These are phyloP conservation scores for Parmelia sp. DNA, from an alignment of 495 filamentous ascomycete genomes.

Conservation along the genomic window DNA sequence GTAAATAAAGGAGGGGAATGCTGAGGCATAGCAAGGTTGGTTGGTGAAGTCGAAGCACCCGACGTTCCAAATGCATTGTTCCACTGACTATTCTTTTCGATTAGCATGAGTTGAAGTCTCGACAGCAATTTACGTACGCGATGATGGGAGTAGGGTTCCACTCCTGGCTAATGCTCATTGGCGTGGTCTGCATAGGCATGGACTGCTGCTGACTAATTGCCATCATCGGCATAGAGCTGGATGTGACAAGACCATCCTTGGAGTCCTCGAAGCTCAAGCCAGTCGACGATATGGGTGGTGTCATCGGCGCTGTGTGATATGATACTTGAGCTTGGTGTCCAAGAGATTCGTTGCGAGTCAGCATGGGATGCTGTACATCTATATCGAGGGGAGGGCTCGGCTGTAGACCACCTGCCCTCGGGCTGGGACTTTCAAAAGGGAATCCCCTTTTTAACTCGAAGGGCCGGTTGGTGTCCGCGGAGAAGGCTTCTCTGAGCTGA, in stretches of 20 bases:
- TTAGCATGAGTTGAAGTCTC: constrained; percentile 28
- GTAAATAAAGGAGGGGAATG: constrained; percentile 42
- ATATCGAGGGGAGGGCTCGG: constrained; percentile 56
- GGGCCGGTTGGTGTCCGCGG: constrained; percentile 73
- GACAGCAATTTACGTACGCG: constrained; percentile 59
- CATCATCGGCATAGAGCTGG: constrained; percentile 74
- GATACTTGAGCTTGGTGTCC: constrained; percentile 18
- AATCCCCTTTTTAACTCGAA: constrained; percentile 87
- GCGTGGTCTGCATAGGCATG: constrained; percentile 40
- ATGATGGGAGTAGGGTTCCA: constrained; percentile 96
- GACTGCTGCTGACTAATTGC: constrained; percentile 43
- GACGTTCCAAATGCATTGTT: constrained; percentile 79
- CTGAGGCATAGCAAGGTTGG: constrained; percentile 25
- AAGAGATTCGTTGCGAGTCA: constrained; percentile 21
- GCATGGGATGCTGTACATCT: constrained; percentile 31
- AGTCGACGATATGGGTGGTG: constrained; percentile 70
- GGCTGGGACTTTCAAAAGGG: constrained; percentile 77
- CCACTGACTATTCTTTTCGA: constrained; percentile 64
- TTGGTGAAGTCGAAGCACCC: constrained; percentile 17
- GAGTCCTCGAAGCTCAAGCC: constrained; percentile 53
- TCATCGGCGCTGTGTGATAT: constrained; percentile 65
- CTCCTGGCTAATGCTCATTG: constrained; percentile 53
- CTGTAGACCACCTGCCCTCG: constrained; percentile 41
- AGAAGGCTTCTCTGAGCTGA: constrained; percentile 85
- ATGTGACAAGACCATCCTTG: constrained; percentile 73